Conservation (phyloP, 495 filamentous ascomycete genomes). For the Aspergillus nidulans region DNA sequence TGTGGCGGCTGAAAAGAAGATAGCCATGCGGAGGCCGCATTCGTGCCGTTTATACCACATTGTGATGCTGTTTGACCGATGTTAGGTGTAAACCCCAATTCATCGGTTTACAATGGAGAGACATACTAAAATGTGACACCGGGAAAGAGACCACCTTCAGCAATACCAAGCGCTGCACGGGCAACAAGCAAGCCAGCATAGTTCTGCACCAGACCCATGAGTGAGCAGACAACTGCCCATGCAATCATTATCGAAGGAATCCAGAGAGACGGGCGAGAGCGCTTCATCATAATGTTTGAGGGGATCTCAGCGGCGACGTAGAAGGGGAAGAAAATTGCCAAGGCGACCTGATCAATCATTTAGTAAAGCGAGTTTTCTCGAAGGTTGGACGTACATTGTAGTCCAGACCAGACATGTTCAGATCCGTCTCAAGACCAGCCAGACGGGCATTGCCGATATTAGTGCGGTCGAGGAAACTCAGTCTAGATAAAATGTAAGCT, state of each 20-base stretch:
- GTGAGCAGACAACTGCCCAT: slow-evolving; percentile 5
- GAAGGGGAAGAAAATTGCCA: slow-evolving; percentile 18
- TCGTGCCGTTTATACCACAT: slow-evolving; percentile 17
- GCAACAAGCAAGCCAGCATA: slow-evolving; percentile 4
- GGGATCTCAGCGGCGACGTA: slow-evolving; percentile 17
- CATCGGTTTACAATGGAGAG: no score
- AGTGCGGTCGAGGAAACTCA: slow-evolving; percentile 17
- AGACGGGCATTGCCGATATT: slow-evolving; percentile 17
- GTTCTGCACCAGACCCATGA: slow-evolving; percentile 13
- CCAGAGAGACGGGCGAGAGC: slow-evolving; percentile 10
- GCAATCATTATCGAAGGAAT: slow-evolving; percentile 15
- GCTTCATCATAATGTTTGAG: slow-evolving; percentile 17
- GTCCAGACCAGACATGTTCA: slow-evolving; percentile 13
- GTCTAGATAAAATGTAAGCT: not conserved
- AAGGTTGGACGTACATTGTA: slow-evolving; percentile 14
- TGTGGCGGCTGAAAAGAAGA: slow-evolving; percentile 13
- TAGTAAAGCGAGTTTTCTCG: not conserved
- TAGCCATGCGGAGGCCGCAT: slow-evolving; percentile 14
- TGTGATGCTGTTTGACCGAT: not conserved
- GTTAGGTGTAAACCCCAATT: not conserved
- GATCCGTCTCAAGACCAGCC: slow-evolving; percentile 7
- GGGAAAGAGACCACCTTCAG: slow-evolving; percentile 12
- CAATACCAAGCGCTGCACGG: slow-evolving; percentile 7
- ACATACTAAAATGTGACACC: slow-evolving; percentile 15
- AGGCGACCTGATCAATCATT: slow-evolving; percentile 2